A percentile compares a stretch with the other conserved stretches of the same genome.
Evolutionary conservation across 805 yeast species (phyloP).

Genomic region (Nematodospora valgi): DNA sequence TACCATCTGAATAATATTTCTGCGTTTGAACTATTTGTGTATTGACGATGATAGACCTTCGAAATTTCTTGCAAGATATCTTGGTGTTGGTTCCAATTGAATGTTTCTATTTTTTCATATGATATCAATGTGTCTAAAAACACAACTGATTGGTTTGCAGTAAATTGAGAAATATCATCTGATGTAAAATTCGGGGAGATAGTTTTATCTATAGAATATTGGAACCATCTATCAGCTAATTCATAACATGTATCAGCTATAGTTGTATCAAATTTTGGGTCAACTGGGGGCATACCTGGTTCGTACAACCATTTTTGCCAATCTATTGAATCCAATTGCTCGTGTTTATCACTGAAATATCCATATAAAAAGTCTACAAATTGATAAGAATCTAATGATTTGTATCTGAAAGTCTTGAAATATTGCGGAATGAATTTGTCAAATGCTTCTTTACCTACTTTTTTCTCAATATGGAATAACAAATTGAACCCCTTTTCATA

Average conservation of each 20-base stretch:
- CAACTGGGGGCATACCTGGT: slow-evolving; percentile 83
- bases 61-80: slow-evolving; percentile 30
- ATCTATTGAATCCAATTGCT: slow-evolving; percentile 63
- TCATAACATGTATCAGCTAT: slow-evolving; percentile 69
- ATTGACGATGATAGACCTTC: slow-evolving; percentile 30
- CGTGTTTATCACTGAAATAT: slow-evolving; percentile 49
- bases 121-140: slow-evolving; percentile 67
- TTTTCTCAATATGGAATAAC: slow-evolving; percentile 67
- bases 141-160: slow-evolving; percentile 74
- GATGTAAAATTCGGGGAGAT: slow-evolving; percentile 31
- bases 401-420: slow-evolving; percentile 63
- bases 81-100: slow-evolving; percentile 34
- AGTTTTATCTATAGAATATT: slow-evolving; percentile 24
- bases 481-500: slow-evolving; percentile 88
- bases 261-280: slow-evolving; percentile 74
- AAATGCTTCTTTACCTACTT: slow-evolving; percentile 58
- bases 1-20: slow-evolving; percentile 82
- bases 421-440: slow-evolving; percentile 80
- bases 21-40: slow-evolving; percentile 61
- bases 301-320: slow-evolving; percentile 82
- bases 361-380: slow-evolving; percentile 74
- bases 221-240: slow-evolving; percentile 66
- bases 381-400: slow-evolving; percentile 77
- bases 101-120: slow-evolving; percentile 39
- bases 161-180: slow-evolving; percentile 54